Evolutionary conservation across 495 filamentous ascomycete genomes (phyloP), one percentile per base, ranked within the genome.

Genomic region (Hypoxylon rickii): DNA sequence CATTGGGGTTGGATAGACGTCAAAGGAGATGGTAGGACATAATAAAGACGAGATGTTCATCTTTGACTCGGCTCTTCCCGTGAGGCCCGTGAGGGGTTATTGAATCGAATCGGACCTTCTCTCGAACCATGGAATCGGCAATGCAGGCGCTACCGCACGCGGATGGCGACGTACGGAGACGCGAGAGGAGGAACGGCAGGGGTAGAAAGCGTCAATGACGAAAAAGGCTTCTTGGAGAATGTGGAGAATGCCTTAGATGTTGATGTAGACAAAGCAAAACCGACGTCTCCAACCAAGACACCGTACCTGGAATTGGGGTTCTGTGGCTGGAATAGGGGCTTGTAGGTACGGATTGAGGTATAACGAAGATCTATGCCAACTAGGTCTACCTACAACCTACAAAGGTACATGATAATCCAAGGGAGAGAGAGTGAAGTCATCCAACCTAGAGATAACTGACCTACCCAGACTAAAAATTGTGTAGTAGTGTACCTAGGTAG

Each of bases 51-150:
- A n/a, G n/a, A n/a, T n/a, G n/a, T 50, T 56, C 45, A 50, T 56
- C 39, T 26, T 18, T 51, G 21, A 50, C 18, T 44, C 39, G 6
- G 33, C 2, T 33, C 12, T 44, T 36, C n/a, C 24, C 24, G 10
- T 29, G 24, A 29, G 10, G 10, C 4, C 37, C 48, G 37, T 43
- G 55, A 59, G 55, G 49, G 55, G 55, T 49, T n/a, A 44, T 13
- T 4, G 10, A 52, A 24, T 16, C 21, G 5, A 54, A 39, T 59
- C 55, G 55, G 55, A 38, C 55, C 55, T 59, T 59, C 43, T 47
- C 48, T 15, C 31, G 48, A 53, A 53, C 24, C 34, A 32, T 43
- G 20, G 24, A 42, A 31, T 17, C 43, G 55, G 37, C 34, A 39
- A 58, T 48, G 48, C 42, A 53, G 31, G 49, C 18, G 47, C 49